Evolutionary conservation across 1,139 yeast genomes (phyloP).

Genomic region (Candida tropicalis): DNA sequence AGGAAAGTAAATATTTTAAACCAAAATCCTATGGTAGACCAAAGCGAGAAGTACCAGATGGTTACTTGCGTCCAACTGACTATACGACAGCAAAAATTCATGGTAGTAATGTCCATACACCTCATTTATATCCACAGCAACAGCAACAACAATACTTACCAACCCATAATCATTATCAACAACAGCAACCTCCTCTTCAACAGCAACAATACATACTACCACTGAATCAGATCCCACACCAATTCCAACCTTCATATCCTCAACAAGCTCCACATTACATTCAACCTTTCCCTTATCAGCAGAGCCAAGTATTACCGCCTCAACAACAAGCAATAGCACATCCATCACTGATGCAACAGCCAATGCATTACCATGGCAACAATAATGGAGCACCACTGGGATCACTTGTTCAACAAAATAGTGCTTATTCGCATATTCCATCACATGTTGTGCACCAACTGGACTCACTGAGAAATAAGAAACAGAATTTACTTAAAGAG

Average conservation of each 20-base stretch:
- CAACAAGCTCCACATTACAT: constrained; percentile 5
- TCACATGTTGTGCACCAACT: constrained; percentile 22
- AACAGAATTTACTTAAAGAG: constrained; percentile 40
- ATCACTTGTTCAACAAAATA: not conserved
- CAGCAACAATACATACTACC: not conserved
- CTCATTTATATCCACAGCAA: not conserved
- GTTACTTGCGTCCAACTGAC: constrained; percentile 7
- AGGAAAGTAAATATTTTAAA: not conserved
- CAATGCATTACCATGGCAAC: not conserved
- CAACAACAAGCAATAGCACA: constrained; percentile 2
- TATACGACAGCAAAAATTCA: constrained; percentile 5
- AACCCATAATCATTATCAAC: not conserved
- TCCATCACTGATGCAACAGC: not conserved
- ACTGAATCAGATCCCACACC: not conserved
- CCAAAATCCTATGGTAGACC: constrained; percentile 6
- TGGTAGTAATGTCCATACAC: constrained; percentile 4
- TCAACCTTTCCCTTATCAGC: constrained; percentile 1
- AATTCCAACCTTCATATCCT: not conserved
- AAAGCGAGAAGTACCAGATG: constrained; percentile 11
- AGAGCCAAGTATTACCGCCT: no score
- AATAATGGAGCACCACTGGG: not conserved
- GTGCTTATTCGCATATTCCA: constrained; percentile 14
- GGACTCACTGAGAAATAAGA: constrained; percentile 22
- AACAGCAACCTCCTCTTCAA: not conserved
- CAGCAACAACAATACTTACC: not conserved